Percentiles rank a stretch among this genome's conserved stretches.
Evolutionary conservation across 2,329 filamentous ascomycete species (phyloP).

Genomic region (Aspergillus clavatus): DNA sequence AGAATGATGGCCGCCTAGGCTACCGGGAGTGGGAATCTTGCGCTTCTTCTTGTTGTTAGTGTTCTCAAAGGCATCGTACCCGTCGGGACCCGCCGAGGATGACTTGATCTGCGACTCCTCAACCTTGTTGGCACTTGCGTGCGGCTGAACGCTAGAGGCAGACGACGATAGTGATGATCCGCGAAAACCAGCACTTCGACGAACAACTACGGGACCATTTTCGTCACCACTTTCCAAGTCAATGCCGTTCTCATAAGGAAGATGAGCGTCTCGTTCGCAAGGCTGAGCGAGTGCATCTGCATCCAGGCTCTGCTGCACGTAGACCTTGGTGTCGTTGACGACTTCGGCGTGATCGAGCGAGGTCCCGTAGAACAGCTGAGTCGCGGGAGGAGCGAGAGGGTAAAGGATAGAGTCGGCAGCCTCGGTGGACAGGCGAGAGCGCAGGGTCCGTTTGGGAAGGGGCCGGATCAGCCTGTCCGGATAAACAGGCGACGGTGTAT

Average conservation of each 20-base stretch:
- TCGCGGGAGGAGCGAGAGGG: conserved; percentile 65
- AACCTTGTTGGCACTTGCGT: conserved; percentile 24
- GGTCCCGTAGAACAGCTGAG: conserved; percentile 72
- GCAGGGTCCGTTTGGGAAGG: conserved; percentile 80
- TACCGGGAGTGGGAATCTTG: conserved; percentile 88
- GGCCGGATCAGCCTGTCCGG: conserved; percentile 90
- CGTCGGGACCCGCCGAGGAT: conserved; percentile 72
- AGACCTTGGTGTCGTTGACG: conserved; percentile 43
- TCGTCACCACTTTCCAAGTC: conserved; percentile 61
- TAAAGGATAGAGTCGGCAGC: conserved; percentile 77
- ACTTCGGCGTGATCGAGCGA: conserved; percentile 54
- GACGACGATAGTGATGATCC: conserved; percentile 34
- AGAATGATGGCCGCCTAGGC: conserved; percentile 56
- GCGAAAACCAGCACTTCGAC: conserved; percentile 39
- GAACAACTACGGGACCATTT: conserved; percentile 42
- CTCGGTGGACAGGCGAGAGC: conserved; percentile 80
- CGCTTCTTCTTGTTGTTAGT: conserved; percentile 99
- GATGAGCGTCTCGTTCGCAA: conserved; percentile 37
- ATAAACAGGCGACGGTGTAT: conserved; percentile 74
- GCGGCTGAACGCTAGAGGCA: conserved; percentile 23
- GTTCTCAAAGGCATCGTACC: conserved; percentile 96
- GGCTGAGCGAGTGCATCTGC: conserved; percentile 35
- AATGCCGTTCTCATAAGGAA: conserved; percentile 51
- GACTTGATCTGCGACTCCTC: conserved; percentile 41
- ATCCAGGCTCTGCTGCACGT: conserved; percentile 43